A percentile compares a stretch with the other conserved stretches of the same genome.
Conservation (phyloP, 139 green algal genomes). For the Eudorina sp. region DNA sequence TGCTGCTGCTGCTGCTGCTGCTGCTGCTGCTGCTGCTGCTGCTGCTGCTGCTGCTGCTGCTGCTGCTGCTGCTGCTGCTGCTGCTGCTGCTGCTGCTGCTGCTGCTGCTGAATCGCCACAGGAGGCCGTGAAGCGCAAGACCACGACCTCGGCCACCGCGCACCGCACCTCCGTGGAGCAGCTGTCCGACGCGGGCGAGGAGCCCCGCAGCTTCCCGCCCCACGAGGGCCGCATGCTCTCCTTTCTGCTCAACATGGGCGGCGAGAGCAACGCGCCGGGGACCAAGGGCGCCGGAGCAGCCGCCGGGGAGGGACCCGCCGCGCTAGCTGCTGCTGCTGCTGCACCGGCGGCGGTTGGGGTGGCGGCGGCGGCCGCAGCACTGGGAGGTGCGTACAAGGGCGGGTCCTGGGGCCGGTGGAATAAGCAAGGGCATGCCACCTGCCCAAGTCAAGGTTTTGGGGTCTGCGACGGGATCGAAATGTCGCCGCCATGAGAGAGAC, state of each 20-base stretch:
- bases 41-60: too few species aligned
- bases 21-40: too few species aligned
- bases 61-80: too few species aligned
- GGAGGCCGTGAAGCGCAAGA: background rate
- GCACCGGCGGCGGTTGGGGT: background rate
- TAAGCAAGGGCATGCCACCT: too few species aligned
- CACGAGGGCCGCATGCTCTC: slow-evolving; percentile 14
- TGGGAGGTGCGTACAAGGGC: too few species aligned
- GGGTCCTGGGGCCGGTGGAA: too few species aligned
- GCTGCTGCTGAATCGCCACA: too few species aligned
- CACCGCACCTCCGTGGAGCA: background rate
- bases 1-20: too few species aligned
- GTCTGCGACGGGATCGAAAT: too few species aligned
- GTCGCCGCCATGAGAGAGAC: too few species aligned
- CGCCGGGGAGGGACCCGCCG: background rate
- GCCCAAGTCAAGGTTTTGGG: too few species aligned
- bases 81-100: too few species aligned
- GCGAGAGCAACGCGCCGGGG: background rate
- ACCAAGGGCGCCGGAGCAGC: background rate
- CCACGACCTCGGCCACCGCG: background rate
- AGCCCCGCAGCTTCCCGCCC: background rate
- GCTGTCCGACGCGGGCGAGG: background rate
- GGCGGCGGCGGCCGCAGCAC: background rate
- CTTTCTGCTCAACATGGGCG: background rate
- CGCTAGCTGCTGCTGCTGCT: background rate